Base-by-base conservation (phyloP, 768 basidiomycete genomes). In the Mycena chlorophos region DNA sequence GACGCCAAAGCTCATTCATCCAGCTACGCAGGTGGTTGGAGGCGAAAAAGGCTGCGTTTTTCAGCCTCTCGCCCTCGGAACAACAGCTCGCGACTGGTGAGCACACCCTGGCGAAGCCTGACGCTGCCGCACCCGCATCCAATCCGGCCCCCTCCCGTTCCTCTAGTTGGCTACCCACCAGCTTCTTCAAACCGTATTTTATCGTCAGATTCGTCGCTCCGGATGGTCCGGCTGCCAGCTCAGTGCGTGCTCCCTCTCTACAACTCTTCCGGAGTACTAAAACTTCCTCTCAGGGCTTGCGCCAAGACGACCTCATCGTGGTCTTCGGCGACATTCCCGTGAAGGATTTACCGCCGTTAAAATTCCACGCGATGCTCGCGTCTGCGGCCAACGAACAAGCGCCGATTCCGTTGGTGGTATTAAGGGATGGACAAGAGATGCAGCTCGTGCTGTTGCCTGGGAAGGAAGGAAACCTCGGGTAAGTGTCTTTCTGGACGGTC, bases 1-100 rank as follows among this genome's bases (percentile, higher is more conserved):
- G 23, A 25, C 20, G 13, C 16, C 22, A 6, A 49, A 43, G 16
- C n/a, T 56, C 12, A 40, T n/a, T 55, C 52, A n/a, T 46, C 23
- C 51, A 81, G 80, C 65, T 76, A 45, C 73, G 80, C 38, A 71
- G 78, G 63, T 81, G 80, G 80, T 57, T 73, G 13, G 64, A 65
- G 30, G 54, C 61, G 34, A 70, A 79, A 52, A 72, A 68, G 49
- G 73, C 72, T 19, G 71, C 75, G 1, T 72, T 81, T 66, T 73
- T 78, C 55, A 69, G 74, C 5, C 68, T 81, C 6, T 72, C 79
- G 12, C 75, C 77, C 2, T 75, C 74, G 42, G 78, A 81, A 60
- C 63, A 66, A 52, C 60, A 63, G 55, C 63, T 74, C 3, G 60
- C 60, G 2, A 37, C 20, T n/a, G 23, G 23, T n/a, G 45, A 46